Percentiles rank a stretch among this genome's conserved stretches.
These are phyloP conservation scores for Pulveroboletus sp. DNA, from an alignment of 768 basidiomycete genomes.

Conservation along the genomic window DNA sequence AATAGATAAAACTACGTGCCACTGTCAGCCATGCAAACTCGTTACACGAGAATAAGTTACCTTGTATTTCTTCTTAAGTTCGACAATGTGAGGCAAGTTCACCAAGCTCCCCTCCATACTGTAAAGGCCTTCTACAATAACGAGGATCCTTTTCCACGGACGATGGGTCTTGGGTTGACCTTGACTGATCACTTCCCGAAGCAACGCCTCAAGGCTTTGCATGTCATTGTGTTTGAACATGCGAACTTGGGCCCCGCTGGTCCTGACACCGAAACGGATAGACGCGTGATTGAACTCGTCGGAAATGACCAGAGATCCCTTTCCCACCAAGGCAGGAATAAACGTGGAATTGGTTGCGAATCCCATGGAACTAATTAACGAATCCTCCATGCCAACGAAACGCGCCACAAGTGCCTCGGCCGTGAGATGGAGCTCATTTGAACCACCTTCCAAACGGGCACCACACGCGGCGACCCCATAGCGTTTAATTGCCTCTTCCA, in stretches of 20 bases:
- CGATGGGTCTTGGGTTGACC: slow-evolving; percentile 96
- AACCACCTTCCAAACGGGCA: slow-evolving; percentile 79
- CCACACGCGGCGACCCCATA: slow-evolving; percentile 83
- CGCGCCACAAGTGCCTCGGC: slow-evolving; percentile 85
- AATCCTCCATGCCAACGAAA: slow-evolving; percentile 88
- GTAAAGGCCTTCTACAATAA: slow-evolving; percentile 94
- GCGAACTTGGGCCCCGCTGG: slow-evolving; percentile 85
- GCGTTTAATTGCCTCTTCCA: slow-evolving; percentile 75
- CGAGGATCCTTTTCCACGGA: slow-evolving; percentile 98
- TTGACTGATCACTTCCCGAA: slow-evolving; percentile 92
- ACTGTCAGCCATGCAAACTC: not conserved
- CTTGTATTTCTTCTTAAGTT: slow-evolving; percentile 94
- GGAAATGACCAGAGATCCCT: slow-evolving; percentile 92
- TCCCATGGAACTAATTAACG: slow-evolving; percentile 93
- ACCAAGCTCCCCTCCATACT: slow-evolving; percentile 98
- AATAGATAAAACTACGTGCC: slow-evolving; percentile 83
- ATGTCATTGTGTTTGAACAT: slow-evolving; percentile 99
- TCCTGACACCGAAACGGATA: slow-evolving; percentile 87
- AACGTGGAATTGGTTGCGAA: slow-evolving; percentile 93
- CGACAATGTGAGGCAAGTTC: slow-evolving; percentile 77
- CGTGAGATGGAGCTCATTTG: slow-evolving; percentile 76
- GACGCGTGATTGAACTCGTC: slow-evolving; percentile 97
- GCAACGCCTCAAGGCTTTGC: slow-evolving; percentile 70
- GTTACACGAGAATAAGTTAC: slow-evolving; percentile 38
- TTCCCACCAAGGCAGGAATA: slow-evolving; percentile 86